phyloP scores from a whole-genome alignment of 768 basidiomycete species.

The Pleurotus giganteus region DNA sequence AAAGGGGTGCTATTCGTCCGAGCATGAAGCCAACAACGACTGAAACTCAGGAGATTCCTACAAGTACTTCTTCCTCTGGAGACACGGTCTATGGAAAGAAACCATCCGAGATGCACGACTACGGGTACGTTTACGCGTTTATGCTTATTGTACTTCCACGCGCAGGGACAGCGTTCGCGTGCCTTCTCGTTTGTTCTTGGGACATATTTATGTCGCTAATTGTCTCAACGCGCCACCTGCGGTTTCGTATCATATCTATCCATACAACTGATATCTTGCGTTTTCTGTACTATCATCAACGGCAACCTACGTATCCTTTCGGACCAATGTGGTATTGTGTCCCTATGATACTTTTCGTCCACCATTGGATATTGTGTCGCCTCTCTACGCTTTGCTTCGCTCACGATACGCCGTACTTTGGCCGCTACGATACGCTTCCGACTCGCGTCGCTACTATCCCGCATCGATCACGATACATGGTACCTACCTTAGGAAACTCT shows the following conservation, averaged over 20 bases:
- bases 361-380: slow-evolving; percentile 9
- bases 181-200: neutral
- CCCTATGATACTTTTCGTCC: slow-evolving; percentile 10
- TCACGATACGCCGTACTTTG: slow-evolving; percentile 13
- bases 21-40: slow-evolving; percentile 23
- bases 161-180: slow-evolving; percentile 12
- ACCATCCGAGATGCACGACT: slow-evolving; percentile 76
- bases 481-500: slow-evolving; percentile 71
- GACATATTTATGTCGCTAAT: slow-evolving; percentile 29
- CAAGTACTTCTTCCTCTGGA: slow-evolving; percentile 20
- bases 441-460: neutral
- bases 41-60: slow-evolving; percentile 32
- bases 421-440: neutral
- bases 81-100: slow-evolving; percentile 54
- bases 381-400: slow-evolving; percentile 14
- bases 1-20: slow-evolving; percentile 38
- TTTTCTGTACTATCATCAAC: slow-evolving; percentile 11
- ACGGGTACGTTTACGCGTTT: slow-evolving; percentile 60
- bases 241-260: neutral
- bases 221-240: slow-evolving; percentile 18
- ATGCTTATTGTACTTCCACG: slow-evolving; percentile 4
- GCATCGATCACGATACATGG: slow-evolving; percentile 17
- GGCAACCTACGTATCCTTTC: slow-evolving; percentile 8
- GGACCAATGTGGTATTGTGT: slow-evolving; percentile 4
- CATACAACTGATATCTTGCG: slow-evolving; percentile 9